phyloP scores from a whole-genome alignment of 306 rosid genomes.

The Pyrus pyrifolia region DNA sequence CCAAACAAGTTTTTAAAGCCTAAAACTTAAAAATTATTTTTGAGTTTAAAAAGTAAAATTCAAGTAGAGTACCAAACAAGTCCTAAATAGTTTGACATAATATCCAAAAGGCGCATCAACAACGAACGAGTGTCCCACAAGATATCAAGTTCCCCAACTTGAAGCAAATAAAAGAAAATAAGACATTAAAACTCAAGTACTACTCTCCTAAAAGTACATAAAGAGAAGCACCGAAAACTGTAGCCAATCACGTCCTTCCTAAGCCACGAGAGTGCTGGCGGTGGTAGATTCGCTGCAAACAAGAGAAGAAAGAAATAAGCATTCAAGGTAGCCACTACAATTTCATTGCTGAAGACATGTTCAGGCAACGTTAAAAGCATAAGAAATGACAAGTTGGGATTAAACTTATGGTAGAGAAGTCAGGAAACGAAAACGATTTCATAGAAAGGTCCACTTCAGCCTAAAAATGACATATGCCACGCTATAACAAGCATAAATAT shows the following conservation, averaged over 20 bases:
- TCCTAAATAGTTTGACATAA: background rate
- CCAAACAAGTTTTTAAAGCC: too few species aligned
- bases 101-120: background rate
- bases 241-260: background rate
- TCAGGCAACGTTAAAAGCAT: too few species aligned
- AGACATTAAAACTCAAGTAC: background rate
- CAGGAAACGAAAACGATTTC: background rate
- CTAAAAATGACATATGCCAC: background rate
- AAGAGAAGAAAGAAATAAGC: background rate
- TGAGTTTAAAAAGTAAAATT: too few species aligned
- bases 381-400: too few species aligned
- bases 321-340: background rate
- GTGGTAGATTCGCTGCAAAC: slow-evolving; percentile 4
- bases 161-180: background rate
- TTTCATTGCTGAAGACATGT: too few species aligned
- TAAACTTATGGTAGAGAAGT: background rate
- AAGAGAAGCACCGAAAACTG: background rate
- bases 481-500: background rate
- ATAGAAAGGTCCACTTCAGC: background rate
- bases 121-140: background rate
- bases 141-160: background rate
- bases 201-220: too few species aligned
- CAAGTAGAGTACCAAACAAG: too few species aligned
- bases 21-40: too few species aligned
- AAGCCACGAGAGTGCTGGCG: slow-evolving; percentile 2